Conservation (phyloP, 148 eudicot genomes). For the Chenopodium quinoa region DNA sequence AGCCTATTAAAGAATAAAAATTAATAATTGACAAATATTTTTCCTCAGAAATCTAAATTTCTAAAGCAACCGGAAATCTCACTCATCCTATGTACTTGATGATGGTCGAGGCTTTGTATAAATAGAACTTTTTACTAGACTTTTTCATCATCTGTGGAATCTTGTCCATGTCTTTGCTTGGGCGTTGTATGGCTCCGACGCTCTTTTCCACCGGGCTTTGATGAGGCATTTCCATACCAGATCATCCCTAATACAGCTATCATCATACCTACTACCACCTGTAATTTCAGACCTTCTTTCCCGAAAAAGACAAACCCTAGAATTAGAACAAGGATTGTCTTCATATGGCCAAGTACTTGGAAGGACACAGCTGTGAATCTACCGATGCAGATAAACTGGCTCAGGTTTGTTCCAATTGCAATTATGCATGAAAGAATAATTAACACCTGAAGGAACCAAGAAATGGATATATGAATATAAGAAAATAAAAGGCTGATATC, state of each 20-base stretch:
- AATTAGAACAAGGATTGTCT: constrained; percentile 82
- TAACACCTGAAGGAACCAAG: constrained; percentile 47
- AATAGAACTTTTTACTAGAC: constrained; percentile 13
- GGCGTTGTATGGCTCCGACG: constrained; percentile 47
- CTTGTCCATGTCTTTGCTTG: constrained; percentile 47
- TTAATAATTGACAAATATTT: neutral
- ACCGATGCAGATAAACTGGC: constrained; percentile 92
- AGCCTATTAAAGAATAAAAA: neutral
- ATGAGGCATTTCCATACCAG: constrained; percentile 84
- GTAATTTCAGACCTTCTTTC: constrained; percentile 73
- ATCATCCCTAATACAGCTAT: constrained; percentile 84
- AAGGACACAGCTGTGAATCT: constrained; percentile 86
- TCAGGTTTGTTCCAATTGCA: constrained; percentile 83
- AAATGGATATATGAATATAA: neutral
- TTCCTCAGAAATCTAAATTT: neutral
- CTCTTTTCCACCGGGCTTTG: constrained; percentile 88
- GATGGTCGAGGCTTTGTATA: neutral
- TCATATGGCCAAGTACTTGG: constrained; percentile 92
- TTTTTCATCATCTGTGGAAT: constrained; percentile 46
- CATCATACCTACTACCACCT: constrained; percentile 77
- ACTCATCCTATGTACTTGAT: neutral
- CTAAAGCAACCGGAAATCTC: neutral
- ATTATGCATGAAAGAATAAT: constrained; percentile 69
- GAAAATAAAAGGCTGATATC: neutral
- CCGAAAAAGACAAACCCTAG: constrained; percentile 79